Evolutionary conservation across 768 basidiomycete genomes (phyloP), one percentile per base, ranked within the genome.

Genomic region (Roridomyces roridus): DNA sequence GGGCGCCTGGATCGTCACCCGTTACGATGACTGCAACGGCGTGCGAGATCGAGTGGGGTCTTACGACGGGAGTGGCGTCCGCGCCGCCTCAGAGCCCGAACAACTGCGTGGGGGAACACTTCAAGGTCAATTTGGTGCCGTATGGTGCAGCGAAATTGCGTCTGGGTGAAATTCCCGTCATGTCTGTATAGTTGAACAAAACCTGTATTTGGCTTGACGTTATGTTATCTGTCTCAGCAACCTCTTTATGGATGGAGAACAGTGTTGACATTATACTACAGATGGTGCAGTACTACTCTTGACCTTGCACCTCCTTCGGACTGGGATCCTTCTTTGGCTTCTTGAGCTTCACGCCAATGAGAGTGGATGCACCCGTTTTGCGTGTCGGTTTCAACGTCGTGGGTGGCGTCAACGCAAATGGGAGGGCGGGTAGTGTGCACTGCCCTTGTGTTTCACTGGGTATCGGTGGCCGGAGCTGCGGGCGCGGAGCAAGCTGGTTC

Each of bases 281-380:
- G 17, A 26, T 34, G 31, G 31, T 34, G 7, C 15, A 34, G 31
- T 34, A 34, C 3, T 34, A 34, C 6, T 29, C 40, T 18, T 48
- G 24, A 25, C 11, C 24, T 31, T 26, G 18, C 28, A 20, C 18
- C 17, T 55, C 46, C 46, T 36, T 48, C 24, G 35, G 31, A 34
- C 31, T 34, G 31, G 2, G 31, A 34, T 75, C 77, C 26, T 68
- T 64, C 59, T 74, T 78, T 44, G 66, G 60, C 51, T 72, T 74
- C 40, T 62, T 62, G 21, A 81, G 75, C 59, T 77, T 78, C n/a
- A 80, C 77, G 1, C 80, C 80, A 14, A 65, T 60, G 31, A 80
- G 59, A 48, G 72, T 76, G 2, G 68, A 35, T 25, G n/a, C 55
- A 42, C 41, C 37, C 29, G 48, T 51, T 46, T 60, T 60, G 20